Evolutionary conservation across 306 rosid genomes (phyloP).

Genomic region (Vicia faba): DNA sequence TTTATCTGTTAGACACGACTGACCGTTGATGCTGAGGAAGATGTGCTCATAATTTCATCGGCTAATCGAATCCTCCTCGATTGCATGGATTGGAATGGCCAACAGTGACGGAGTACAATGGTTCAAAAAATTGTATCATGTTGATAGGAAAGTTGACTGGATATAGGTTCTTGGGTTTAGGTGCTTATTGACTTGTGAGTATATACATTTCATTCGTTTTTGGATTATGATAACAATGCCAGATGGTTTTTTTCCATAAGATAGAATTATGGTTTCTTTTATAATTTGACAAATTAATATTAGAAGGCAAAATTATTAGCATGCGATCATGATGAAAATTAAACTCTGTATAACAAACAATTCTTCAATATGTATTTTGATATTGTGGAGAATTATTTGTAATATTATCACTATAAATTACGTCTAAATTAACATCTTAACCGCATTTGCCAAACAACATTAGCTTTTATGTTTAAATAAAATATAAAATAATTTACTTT

Average conservation of each 20-base stretch:
- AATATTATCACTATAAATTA: too few relatives aligned
- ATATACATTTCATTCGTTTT: neutral
- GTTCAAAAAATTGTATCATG: slow-evolving; percentile 38
- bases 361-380: too few relatives aligned
- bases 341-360: neutral
- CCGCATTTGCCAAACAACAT: too few relatives aligned
- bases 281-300: neutral
- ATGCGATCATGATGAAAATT: neutral
- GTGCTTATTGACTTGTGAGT: slow-evolving; percentile 28
- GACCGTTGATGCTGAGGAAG: slow-evolving; percentile 24
- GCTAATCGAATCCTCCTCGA: neutral
- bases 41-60: slow-evolving; percentile 20
- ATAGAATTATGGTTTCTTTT: neutral
- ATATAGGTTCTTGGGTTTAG: slow-evolving; percentile 40
- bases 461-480: too few relatives aligned
- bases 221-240: neutral
- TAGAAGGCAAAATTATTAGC: neutral
- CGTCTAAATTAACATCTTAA: too few relatives aligned
- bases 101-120: slow-evolving; percentile 15
- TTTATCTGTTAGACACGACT: slow-evolving; percentile 18
- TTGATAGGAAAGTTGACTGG: slow-evolving; percentile 26
- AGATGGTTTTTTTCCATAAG: neutral
- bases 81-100: slow-evolving; percentile 30
- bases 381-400: too few relatives aligned
- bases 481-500: too few relatives aligned